phyloP scores from a whole-genome alignment of 176 grass and related monocot species.

The Paspalum notatum region DNA sequence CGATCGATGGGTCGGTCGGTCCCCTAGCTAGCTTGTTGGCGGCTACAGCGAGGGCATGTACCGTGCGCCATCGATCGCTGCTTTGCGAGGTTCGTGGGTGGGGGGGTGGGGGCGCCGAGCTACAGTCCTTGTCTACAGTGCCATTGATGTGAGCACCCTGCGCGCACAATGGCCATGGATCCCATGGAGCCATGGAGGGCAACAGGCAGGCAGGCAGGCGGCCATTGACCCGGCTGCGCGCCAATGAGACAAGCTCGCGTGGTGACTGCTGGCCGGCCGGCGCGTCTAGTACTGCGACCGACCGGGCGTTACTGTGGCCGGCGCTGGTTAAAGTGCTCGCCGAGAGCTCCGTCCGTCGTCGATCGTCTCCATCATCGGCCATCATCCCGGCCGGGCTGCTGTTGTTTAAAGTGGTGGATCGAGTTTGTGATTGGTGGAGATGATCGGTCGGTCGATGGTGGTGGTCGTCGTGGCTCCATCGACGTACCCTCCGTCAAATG shows the following conservation, averaged over 20 bases:
- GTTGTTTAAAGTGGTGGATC: too few species aligned
- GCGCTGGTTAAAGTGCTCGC: neutral
- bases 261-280: neutral
- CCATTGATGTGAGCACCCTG: constrained; percentile 13
- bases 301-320: too few species aligned
- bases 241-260: constrained; percentile 17
- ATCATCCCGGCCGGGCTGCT: neutral
- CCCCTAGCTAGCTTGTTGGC: neutral
- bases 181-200: too few species aligned
- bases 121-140: constrained; percentile 40
- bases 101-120: neutral
- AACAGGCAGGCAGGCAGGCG: neutral
- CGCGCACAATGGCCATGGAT: neutral
- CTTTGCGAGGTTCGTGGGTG: constrained; percentile 54
- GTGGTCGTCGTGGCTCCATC: too few species aligned
- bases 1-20: too few species aligned
- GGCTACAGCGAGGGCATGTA: neutral
- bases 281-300: too few species aligned
- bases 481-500: too few species aligned
- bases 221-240: constrained; percentile 22
- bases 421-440: too few species aligned
- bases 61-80: neutral
- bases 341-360: neutral
- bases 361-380: too few species aligned
- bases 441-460: too few species aligned